Evolutionary conservation across 257 asterid genomes (phyloP), one percentile per base, ranked within the genome.

Genomic region (Euphrasia confusa): DNA sequence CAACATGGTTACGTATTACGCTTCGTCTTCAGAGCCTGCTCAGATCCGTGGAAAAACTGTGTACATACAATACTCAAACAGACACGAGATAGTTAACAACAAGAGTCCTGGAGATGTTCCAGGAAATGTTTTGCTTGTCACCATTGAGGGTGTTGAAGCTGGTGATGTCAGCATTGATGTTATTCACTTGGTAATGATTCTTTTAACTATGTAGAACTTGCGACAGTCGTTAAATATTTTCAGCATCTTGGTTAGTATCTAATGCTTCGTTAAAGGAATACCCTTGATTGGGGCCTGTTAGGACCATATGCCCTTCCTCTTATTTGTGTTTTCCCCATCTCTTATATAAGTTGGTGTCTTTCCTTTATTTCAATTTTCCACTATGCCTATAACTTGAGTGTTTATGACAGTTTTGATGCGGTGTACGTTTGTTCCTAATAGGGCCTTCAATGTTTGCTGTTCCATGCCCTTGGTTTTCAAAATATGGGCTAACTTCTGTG

Each of bases 141-240:
- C 94, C 14, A 84, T 89, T 18, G 95, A 84, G 80, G 97, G 95
- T 21, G 89, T 86, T 66, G 95, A 84, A 76, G 93, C 96, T 63
- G 81, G 79, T 65, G 95, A 89, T 75, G 87, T 89, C 64, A 86
- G 93, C 84, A 89, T 86, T 67, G 93, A 89, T 73, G 93, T 89
- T 61, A 86, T 89, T 69, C 96, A 86, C 77, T 77, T 89, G 85
- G 96, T 89, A 73, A 73, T 81, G 49, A 44, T 15, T 68, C 56
- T 54, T 60, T 28, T 4, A 6, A 35, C 62, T 45, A 52, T 58
- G 13, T 47, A 35, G 12, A 30, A 45, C 10, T 18, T 17, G 40
- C 28, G 33, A 13, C 26, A 5, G 14, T 71, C 45, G 4, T 40
- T 32, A 33, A 45, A 55, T 37, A 24, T 33, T 65, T 60, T 30